Percentiles rank a stretch among this genome's conserved stretches.
phyloP scores from a whole-genome alignment of 2,329 filamentous ascomycete genomes.

The Delphinella strobiligena region DNA sequence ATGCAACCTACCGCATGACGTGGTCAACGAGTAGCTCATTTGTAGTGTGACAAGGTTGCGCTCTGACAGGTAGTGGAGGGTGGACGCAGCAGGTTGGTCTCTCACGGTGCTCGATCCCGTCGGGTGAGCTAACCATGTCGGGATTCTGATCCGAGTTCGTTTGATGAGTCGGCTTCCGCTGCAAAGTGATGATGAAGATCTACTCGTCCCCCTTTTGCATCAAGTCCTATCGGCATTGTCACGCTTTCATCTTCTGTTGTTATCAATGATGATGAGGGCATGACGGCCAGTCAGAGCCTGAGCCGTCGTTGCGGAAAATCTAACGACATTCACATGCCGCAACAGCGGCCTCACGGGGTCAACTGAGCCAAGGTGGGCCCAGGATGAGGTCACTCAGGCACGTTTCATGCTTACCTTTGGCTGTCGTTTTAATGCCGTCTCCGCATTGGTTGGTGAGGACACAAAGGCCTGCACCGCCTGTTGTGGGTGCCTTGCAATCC shows the following conservation, averaged over 20 bases:
- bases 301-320: too few relatives aligned
- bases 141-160: neutral
- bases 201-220: neutral
- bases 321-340: too few relatives aligned
- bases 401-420: constrained; percentile 54
- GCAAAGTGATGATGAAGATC: neutral
- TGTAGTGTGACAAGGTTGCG: neutral
- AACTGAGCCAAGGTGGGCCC: neutral
- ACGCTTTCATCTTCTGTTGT: too few relatives aligned
- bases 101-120: too few relatives aligned
- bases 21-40: too few relatives aligned
- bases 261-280: too few relatives aligned
- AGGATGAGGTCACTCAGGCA: neutral
- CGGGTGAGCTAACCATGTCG: neutral
- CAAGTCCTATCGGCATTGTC: neutral
- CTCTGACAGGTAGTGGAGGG: too few relatives aligned
- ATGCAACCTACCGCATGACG: too few relatives aligned
- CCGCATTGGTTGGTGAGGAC: constrained; percentile 46
- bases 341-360: neutral
- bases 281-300: too few relatives aligned
- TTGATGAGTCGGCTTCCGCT: neutral
- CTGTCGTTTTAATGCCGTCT: constrained; percentile 69
- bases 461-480: constrained; percentile 59
- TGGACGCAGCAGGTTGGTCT: too few relatives aligned
- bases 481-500: constrained; percentile 41